Conservation (phyloP, 345 rosid species). For the Citrus hindsii region DNA sequence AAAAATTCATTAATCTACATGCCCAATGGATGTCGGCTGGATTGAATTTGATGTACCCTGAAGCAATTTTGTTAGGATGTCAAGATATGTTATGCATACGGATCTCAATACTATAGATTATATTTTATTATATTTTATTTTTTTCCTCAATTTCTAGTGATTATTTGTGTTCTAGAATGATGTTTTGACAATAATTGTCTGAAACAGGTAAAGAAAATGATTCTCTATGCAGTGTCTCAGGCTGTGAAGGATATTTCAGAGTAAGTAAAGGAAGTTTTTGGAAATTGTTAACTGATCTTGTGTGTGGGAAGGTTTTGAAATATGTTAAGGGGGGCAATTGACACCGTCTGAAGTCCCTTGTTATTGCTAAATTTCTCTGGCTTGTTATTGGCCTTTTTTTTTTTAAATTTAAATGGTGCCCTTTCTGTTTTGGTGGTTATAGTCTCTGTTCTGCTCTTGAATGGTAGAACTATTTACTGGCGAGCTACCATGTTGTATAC, state of each 20-base stretch:
- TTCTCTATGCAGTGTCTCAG: constrained; percentile 30
- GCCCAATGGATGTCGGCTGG: not conserved
- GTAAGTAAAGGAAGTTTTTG: constrained; percentile 2
- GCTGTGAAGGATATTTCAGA: constrained; percentile 17
- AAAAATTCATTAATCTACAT: not conserved
- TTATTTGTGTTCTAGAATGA: not conserved
- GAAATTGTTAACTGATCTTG: not conserved
- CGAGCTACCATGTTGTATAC: not conserved
- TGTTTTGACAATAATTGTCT: not conserved
- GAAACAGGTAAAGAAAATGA: constrained; percentile 59
- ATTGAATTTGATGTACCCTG: not conserved
- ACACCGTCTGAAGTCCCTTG: not conserved
- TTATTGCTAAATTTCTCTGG: no score
- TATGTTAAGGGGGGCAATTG: not conserved
- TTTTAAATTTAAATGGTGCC: not conserved
- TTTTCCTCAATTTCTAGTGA: not conserved
- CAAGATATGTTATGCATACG: not conserved
- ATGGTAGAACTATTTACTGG: not conserved
- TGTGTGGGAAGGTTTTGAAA: not conserved
- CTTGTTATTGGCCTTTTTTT: not conserved
- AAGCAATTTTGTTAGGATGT: not conserved
- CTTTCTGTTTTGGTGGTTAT: not conserved
- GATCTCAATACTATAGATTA: not conserved
- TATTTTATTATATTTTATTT: not conserved
- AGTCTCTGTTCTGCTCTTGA: not conserved